Conservation (phyloP, 495 filamentous ascomycete species). For the Penicillium macrosclerotiorum region DNA sequence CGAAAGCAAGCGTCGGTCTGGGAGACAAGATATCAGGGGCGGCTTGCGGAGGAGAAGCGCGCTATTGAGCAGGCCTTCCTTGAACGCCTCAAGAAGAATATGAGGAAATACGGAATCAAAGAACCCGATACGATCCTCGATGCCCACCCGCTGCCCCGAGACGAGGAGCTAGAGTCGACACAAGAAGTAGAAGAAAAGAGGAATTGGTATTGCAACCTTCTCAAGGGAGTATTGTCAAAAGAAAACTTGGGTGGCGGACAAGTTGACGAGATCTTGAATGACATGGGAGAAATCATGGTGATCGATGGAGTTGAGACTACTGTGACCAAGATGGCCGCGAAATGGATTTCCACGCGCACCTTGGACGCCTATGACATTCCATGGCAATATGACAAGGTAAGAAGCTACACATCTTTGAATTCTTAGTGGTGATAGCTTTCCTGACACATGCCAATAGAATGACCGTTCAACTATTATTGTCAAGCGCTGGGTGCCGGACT, state of each 20-base stretch:
- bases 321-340: not conserved
- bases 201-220: not conserved
- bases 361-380: not conserved
- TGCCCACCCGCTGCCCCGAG: not conserved
- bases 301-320: not conserved
- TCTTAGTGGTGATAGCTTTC: not conserved
- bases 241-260: not conserved
- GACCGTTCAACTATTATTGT: not conserved
- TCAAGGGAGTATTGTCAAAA: not conserved
- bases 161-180: not conserved
- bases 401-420: not conserved
- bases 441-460: not conserved
- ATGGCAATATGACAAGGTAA: not conserved
- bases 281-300: not conserved
- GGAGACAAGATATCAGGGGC: not conserved
- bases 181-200: not conserved
- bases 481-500: not conserved
- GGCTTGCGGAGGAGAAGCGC: not conserved
- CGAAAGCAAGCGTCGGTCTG: not conserved
- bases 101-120: not conserved
- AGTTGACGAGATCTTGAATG: not conserved
- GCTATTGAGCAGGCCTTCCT: not conserved
- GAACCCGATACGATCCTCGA: not conserved
- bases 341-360: not conserved
- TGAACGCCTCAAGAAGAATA: not conserved